Percentiles rank a stretch among this genome's conserved stretches.
These are phyloP conservation scores for Ceriops decandra DNA, from an alignment of 345 rosid species.

Conservation along the genomic window DNA sequence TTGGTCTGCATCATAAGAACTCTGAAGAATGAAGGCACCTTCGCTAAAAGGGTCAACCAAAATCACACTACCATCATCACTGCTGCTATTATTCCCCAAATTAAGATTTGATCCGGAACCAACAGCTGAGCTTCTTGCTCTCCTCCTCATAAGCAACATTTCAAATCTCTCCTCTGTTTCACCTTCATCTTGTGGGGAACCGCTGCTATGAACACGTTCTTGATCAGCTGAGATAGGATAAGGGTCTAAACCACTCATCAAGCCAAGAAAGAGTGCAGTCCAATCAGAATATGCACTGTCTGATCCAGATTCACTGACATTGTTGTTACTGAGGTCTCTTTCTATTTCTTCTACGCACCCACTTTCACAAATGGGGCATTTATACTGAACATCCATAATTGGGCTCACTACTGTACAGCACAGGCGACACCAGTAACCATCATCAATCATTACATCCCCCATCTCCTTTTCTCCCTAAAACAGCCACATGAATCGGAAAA, in stretches of 20 bases:
- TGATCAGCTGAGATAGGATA: constrained; percentile 14
- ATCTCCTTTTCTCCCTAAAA: constrained; percentile 27
- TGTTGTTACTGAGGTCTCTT: constrained; percentile 15
- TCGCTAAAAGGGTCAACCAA: constrained; percentile 37
- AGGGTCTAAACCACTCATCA: constrained; percentile 31
- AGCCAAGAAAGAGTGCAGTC: constrained; percentile 40
- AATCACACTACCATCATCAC: constrained; percentile 18
- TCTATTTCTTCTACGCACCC: constrained; percentile 56
- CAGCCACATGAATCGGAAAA: not conserved
- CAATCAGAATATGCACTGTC: constrained; percentile 32
- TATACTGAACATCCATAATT: constrained; percentile 30
- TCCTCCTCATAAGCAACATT: constrained; percentile 24
- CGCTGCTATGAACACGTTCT: constrained; percentile 17
- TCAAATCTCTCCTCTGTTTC: constrained; percentile 29
- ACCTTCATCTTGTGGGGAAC: constrained; percentile 16
- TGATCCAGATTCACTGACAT: constrained; percentile 19
- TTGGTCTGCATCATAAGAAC: constrained; percentile 15
- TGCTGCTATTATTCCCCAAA: constrained; percentile 7
- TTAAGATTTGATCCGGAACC: constrained; percentile 14
- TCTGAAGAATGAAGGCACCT: constrained; percentile 35
- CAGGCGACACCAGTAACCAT: constrained; percentile 59
- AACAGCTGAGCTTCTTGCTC: constrained; percentile 21
- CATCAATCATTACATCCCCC: constrained; percentile 49
- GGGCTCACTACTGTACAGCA: constrained; percentile 53
- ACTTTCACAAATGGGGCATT: constrained; percentile 53